Conservation (phyloP, 768 basidiomycete genomes). For the Kwoniella europaea region DNA sequence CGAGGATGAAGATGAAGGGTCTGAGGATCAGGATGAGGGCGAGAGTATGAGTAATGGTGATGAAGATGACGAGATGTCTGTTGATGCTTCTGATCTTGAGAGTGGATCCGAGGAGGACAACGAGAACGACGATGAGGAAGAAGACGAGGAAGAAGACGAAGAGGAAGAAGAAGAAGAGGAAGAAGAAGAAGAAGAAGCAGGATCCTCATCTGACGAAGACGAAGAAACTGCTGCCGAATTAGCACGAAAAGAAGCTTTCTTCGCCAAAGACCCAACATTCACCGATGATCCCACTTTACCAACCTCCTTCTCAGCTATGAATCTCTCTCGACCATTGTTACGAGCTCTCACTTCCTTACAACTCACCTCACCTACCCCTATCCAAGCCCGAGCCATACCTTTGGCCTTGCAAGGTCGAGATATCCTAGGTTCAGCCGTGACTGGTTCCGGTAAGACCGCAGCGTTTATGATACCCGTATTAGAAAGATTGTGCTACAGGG, state of each 20-base stretch:
- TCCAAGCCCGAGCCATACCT: conserved; percentile 91
- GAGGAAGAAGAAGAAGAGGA: conserved; percentile 60
- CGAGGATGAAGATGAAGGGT: conserved; percentile 53
- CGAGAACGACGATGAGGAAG: conserved; percentile 35
- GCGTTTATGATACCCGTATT: conserved; percentile 92
- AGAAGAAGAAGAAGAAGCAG: conserved; percentile 54
- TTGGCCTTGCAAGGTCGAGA: conserved; percentile 93
- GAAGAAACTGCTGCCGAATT: conserved; percentile 66
- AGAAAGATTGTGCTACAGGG: conserved; percentile 91
- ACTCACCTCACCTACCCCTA: conserved; percentile 83
- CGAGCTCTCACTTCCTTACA: conserved; percentile 80
- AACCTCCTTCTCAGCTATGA: conserved; percentile 84
- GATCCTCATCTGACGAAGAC: conserved; percentile 43
- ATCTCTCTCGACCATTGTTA: conserved; percentile 89
- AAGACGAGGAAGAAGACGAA: conserved; percentile 57
- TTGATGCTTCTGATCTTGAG: conserved; percentile 55
- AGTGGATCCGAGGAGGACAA: conserved; percentile 52
- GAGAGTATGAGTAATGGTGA: conserved; percentile 34
- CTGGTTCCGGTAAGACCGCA: conserved; percentile 97
- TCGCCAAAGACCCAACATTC: conserved; percentile 65
- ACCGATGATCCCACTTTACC: conserved; percentile 65
- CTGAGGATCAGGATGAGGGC: conserved; percentile 40
- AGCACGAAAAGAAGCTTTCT: conserved; percentile 84
- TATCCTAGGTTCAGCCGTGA: conserved; percentile 92
- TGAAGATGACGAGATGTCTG: conserved; percentile 36